Conservation (phyloP, 2,329 filamentous ascomycete genomes). For the Trichoderma brevicompactum region DNA sequence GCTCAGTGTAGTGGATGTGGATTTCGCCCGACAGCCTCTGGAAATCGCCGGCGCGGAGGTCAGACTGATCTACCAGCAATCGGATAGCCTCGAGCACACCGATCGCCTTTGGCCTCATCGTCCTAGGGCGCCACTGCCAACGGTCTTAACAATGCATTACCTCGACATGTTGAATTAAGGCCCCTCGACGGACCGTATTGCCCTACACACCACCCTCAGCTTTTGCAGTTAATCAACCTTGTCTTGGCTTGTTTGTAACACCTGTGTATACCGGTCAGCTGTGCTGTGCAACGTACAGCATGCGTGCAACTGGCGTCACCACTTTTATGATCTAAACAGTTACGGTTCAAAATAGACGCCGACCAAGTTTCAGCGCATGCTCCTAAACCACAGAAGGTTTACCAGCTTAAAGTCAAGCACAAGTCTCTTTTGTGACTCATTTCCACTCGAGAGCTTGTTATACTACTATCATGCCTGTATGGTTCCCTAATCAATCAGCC, state of each 20-base stretch:
- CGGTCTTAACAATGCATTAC: background rate
- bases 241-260: constrained; percentile 7
- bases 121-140: background rate
- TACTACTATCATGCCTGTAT: no score
- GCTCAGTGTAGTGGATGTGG: background rate
- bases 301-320: constrained; percentile 37
- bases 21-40: background rate
- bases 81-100: background rate
- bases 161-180: background rate
- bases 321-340: background rate
- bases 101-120: background rate
- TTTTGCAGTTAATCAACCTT: constrained; percentile 3
- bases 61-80: background rate
- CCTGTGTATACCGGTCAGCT: constrained; percentile 2
- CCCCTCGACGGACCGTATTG: background rate
- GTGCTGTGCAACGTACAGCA: constrained; percentile 32
- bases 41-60: background rate
- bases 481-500: no score
- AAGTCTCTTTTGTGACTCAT: background rate
- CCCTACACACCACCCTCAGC: background rate
- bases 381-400: background rate
- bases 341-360: background rate
- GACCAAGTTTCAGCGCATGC: background rate
- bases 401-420: background rate
- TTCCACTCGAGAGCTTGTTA: no score